Conservation (phyloP, 2,329 filamentous ascomycete species). For the Byssoonygena ceratinophila region DNA sequence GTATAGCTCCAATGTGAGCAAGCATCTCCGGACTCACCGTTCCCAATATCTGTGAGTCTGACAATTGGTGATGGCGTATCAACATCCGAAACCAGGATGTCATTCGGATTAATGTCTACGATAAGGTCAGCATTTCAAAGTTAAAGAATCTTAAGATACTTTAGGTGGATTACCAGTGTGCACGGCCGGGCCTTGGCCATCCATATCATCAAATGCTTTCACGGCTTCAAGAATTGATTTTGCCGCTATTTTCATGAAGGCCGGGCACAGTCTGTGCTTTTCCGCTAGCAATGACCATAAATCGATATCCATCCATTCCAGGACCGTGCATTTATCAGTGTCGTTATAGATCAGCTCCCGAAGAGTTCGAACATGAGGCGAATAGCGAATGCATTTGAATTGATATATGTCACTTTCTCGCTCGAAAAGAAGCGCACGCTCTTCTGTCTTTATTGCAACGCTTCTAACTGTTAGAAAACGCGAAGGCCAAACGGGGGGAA, state of each 20-base stretch:
- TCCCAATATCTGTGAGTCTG: conserved; percentile 13
- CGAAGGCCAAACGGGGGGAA: neutral
- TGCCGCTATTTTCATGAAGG: conserved; percentile 10
- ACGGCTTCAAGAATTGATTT: conserved; percentile 1
- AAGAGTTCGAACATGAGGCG: conserved; percentile 9
- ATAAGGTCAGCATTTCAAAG: neutral
- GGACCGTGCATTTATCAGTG: conserved; percentile 15
- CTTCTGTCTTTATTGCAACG: conserved; percentile 12
- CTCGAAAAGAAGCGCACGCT: neutral
- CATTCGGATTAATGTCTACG: conserved; percentile 14
- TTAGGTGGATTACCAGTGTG: neutral
- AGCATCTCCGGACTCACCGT: neutral
- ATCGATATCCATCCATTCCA: conserved; percentile 16
- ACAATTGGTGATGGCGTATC: conserved; percentile 8
- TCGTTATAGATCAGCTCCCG: conserved; percentile 11
- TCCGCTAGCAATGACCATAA: conserved; percentile 11
- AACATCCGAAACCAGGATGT: conserved; percentile 12
- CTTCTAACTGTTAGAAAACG: conserved; percentile 6
- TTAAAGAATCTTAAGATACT: neutral
- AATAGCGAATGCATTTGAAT: conserved; percentile 10
- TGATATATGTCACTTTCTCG: conserved; percentile 12
- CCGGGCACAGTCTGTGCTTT: neutral
- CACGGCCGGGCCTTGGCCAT: neutral
- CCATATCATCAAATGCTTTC: neutral
- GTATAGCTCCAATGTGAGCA: conserved; percentile 4